phyloP scores from a whole-genome alignment of 805 yeast genomes.

The Candida boleticola region DNA sequence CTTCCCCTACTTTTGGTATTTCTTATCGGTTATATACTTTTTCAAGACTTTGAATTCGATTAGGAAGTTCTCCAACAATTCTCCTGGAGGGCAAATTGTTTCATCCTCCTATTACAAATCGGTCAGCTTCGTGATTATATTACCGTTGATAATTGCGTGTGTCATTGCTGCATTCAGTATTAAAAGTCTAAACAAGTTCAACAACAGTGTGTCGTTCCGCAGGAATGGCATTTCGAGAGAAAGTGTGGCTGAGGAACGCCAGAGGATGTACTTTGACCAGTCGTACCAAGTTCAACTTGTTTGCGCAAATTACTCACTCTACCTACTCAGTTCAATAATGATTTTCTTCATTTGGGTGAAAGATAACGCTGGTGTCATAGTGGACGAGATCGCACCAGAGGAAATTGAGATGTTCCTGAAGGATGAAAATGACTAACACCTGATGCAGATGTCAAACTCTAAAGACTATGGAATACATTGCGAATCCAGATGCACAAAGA shows the following conservation, averaged over 20 bases:
- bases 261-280: background rate
- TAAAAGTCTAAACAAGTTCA: background rate
- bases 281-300: background rate
- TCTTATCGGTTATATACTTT: background rate
- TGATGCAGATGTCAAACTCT: too few species aligned
- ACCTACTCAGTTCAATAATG: background rate
- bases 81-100: background rate
- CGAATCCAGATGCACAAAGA: too few species aligned
- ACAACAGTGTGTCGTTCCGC: background rate
- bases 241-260: background rate
- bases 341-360: background rate
- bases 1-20: background rate
- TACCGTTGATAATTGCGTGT: background rate
- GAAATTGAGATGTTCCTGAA: too few species aligned
- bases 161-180: background rate
- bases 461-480: too few species aligned
- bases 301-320: background rate
- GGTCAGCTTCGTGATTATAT: background rate
- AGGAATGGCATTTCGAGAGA: background rate
- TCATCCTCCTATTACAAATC: background rate
- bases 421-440: too few species aligned
- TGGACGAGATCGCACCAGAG: too few species aligned
- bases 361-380: background rate
- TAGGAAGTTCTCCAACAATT: background rate
- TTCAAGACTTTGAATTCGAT: background rate